These are phyloP conservation scores for Eucalyptus pauciflora DNA, from an alignment of 345 rosid species.

Conservation along the genomic window DNA sequence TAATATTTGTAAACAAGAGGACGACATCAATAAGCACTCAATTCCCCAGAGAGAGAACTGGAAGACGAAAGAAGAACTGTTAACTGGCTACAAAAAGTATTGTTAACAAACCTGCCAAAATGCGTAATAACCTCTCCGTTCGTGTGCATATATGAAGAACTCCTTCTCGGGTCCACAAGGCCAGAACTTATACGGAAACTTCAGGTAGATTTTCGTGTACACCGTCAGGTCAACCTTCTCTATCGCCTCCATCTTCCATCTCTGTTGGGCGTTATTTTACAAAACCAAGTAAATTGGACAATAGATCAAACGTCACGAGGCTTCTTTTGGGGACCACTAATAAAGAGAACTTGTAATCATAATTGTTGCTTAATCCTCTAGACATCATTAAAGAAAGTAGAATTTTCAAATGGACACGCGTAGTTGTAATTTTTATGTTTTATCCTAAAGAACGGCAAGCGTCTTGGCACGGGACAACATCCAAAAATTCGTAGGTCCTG, in stretches of 20 bases:
- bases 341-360: background rate
- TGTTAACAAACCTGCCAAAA: slow-evolving; percentile 38
- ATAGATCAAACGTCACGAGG: background rate
- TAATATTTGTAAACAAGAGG: background rate
- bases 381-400: background rate
- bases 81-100: background rate
- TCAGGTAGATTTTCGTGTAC: slow-evolving; percentile 87
- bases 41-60: background rate
- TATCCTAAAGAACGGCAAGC: background rate
- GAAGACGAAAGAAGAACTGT: background rate
- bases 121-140: slow-evolving; percentile 91
- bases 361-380: background rate
- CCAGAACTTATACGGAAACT: slow-evolving; percentile 83
- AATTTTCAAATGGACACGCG: background rate
- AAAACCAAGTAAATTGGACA: background rate
- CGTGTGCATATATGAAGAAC: slow-evolving; percentile 94
- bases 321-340: background rate
- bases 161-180: slow-evolving; percentile 77
- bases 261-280: slow-evolving; percentile 25
- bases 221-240: slow-evolving; percentile 81
- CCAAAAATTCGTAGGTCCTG: background rate
- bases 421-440: background rate
- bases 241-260: slow-evolving; percentile 89
- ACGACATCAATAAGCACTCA: background rate
- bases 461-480: background rate